Base-by-base conservation (phyloP, 2,329 filamentous ascomycete species). In the Penicillium sp. region DNA sequence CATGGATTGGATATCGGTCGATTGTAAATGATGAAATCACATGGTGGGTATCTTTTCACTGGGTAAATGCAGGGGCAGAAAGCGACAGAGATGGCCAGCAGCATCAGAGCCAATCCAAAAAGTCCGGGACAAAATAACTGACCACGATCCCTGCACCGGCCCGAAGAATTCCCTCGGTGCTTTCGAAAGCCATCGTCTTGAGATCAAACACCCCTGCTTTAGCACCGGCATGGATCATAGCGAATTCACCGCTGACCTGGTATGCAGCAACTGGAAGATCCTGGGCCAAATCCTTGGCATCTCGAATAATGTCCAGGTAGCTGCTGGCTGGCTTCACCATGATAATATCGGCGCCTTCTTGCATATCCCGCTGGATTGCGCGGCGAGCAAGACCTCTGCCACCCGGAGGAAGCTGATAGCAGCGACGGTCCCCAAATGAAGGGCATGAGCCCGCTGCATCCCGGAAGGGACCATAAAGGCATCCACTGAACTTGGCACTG, bases 321-420 rank as follows among this genome's bases (percentile, higher is more conserved):
- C 90, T 87, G 55, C 85, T 85, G 7, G 92, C 92, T 2, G 92
- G 92, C 74, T 98, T 98, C 45, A 98, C 92, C 90, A 98, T 95
- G 67, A 98, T 95, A 52, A 95, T 87, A 59, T 98, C 92, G 13
- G 92, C 92, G 16, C 92, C 92, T 68, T 98, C 92, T 48, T 75
- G 76, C 51, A 98, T 90, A 61, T 98, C 92, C 51, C 92, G 79
- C 27, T 80, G 71, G 49, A 98, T 95, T 32, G 92, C 92, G 51
- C 92, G 80, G 49, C 92, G 80, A 11, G 92, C 92, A 30, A 98
- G 79, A 22, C 92, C 92, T 34, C 92, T 83, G 16, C 89, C 92
- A 44, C 89, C 89, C 0, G 88, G 87, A 1, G 92, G 92, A 8
- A 98, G 77, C 70, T 98, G 92, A 71, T 98, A 98, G 76, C 92